Base-by-base conservation (phyloP, 495 filamentous ascomycete species). In the Hyaloscypha hepaticicola region DNA sequence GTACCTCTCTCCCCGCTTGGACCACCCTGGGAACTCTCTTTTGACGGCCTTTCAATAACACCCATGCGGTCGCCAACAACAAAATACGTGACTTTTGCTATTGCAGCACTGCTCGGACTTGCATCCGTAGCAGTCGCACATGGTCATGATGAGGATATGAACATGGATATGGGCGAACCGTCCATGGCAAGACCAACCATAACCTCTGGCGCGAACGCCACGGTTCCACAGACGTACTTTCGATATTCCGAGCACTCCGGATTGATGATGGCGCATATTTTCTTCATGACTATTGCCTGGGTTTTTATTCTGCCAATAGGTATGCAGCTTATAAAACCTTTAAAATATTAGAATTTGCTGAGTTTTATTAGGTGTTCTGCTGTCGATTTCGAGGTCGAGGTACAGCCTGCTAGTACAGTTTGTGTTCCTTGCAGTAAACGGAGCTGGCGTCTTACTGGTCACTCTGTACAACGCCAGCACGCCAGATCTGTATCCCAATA, bases 401-500 rank as follows among this genome's bases (percentile, higher is more conserved):
- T 85, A 89, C 66, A 86, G 87, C 1, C 78, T 95, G 0, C 79
- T 80, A n/a, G 77, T 83, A 26, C 93, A 98, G 73, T 83, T 93
- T 65, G 59, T 84, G 2, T 98, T 99, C 77, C 77, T 94, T 41
- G 74, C 84, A 11, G 72, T 86, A 28, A 94, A 96, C 74, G 87
- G 79, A 4, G 69, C 89, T 19, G 92, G 89, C 41, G 68, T 96
- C 59, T 72, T 96, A 26, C 70, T 93, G 45, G 89, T 86, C 2
- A 83, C 88, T 60, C 79, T 95, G 22, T 96, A 97, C 78, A 91
- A 93, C 73, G 80, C 80, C 67, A 86, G 84, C 55, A 97, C 92
- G 0, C 93, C 93, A 2, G 91, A 97, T 73, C 77, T 99, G 22
- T 98, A 97, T 72, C 84, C 87, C 57, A 89, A 91, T 72, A 96